Conservation (phyloP, 371 early-diverging fungal genomes). For the Chytridium lagenaria region DNA sequence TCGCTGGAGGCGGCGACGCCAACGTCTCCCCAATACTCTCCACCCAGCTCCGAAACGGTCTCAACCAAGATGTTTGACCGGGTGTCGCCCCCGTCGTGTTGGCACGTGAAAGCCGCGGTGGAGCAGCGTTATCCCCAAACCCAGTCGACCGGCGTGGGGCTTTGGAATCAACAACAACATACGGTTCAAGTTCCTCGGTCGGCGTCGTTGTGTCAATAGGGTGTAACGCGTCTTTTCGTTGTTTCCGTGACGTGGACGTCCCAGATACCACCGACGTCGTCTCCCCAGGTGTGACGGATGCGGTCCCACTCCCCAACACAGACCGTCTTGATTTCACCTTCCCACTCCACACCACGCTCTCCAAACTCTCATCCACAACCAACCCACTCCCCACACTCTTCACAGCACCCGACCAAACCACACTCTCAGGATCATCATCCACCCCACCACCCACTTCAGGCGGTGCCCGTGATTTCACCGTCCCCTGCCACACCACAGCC, state of each 20-base stretch:
- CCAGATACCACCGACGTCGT: not conserved
- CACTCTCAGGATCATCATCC: slow-evolving; percentile 15
- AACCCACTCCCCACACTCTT: not conserved
- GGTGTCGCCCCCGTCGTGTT: not conserved
- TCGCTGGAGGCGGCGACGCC: slow-evolving; percentile 8
- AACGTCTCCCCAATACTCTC: slow-evolving; percentile 34
- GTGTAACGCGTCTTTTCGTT: not conserved
- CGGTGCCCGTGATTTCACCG: not conserved
- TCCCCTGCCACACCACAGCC: slow-evolving; percentile 13
- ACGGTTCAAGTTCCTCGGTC: not conserved
- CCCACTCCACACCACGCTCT: slow-evolving; percentile 14
- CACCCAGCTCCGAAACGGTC: slow-evolving; percentile 35
- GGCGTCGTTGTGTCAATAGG: slow-evolving; percentile 4
- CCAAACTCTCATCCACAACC: slow-evolving; percentile 8
- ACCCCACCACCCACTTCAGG: not conserved
- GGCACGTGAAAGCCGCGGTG: not conserved
- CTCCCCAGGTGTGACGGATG: not conserved
- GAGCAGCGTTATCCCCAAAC: slow-evolving; percentile 11
- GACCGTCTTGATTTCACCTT: slow-evolving; percentile 11
- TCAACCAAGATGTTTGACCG: slow-evolving; percentile 28
- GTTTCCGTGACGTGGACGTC: not conserved
- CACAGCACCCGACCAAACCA: slow-evolving; percentile 20
- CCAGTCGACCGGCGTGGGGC: not conserved
- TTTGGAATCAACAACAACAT: slow-evolving; percentile 1
- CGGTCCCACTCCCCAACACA: not conserved